Conservation (phyloP, 345 rosid species). For the Tarenaya hassleriana region DNA sequence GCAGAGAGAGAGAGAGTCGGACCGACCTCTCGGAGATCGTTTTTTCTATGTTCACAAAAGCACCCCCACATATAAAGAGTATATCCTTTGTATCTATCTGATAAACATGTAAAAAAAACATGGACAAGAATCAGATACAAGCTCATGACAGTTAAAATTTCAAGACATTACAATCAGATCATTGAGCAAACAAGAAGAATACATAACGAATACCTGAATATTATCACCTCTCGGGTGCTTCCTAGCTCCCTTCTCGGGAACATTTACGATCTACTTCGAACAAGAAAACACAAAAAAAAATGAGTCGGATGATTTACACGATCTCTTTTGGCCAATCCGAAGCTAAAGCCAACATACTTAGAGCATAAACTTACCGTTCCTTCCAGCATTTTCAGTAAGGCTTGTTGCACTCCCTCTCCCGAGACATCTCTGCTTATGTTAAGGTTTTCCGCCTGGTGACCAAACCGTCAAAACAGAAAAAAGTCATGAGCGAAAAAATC, state of each 20-base stretch:
- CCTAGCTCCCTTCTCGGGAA: conserved; percentile 97
- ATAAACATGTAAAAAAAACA: conserved; percentile 3
- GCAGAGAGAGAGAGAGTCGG: not conserved
- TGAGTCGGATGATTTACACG: not conserved
- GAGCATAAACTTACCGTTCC: conserved; percentile 73
- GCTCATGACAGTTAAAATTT: conserved; percentile 9
- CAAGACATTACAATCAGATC: conserved; percentile 19
- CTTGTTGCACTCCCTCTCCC: conserved; percentile 99
- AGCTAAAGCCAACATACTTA: conserved; percentile 4
- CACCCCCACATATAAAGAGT: conserved; percentile 98
- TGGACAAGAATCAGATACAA: conserved; percentile 8
- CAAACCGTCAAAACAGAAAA: conserved; percentile 12
- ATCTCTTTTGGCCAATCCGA: not conserved
- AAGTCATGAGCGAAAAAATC: not conserved
- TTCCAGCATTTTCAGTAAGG: conserved; percentile 92
- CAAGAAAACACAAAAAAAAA: not conserved
- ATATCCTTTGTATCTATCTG: conserved; percentile 99
- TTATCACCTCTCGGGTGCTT: conserved; percentile 99
- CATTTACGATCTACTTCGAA: conserved; percentile 73
- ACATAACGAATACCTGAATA: too few species aligned
- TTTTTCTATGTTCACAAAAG: conserved; percentile 92
- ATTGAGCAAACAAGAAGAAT: too few species aligned
- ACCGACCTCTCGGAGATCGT: conserved; percentile 92
- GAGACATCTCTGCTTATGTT: conserved; percentile 99
- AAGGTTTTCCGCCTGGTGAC: conserved; percentile 82